Percentiles rank a stretch among this genome's conserved stretches.
phyloP scores from a whole-genome alignment of 1,139 yeast species.

The Yamadazyma membranifaciens region DNA sequence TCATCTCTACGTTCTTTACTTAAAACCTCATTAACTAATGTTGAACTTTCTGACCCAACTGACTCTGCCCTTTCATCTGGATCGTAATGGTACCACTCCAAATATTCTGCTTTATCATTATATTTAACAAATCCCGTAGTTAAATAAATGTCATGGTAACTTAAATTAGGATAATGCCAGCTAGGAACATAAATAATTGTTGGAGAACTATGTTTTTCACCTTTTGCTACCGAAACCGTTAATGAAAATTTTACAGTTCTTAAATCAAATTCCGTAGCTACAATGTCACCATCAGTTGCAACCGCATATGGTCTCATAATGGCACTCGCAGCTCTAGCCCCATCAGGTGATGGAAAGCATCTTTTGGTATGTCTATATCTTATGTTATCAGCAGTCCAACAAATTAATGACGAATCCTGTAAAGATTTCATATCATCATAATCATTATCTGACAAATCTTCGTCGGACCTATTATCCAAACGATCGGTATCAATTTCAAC shows the following conservation, averaged over 20 bases:
- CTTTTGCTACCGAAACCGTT: conserved; percentile 31
- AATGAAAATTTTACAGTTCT: conserved; percentile 45
- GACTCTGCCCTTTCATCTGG: conserved; percentile 3
- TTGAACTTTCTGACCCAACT: conserved; percentile 13
- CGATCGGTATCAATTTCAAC: conserved; percentile 8
- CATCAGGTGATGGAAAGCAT: conserved; percentile 51
- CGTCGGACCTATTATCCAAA: conserved; percentile 10
- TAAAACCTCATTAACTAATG: conserved; percentile 10
- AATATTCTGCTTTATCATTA: conserved; percentile 49
- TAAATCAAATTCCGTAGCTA: conserved; percentile 55
- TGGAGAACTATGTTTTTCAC: conserved; percentile 24
- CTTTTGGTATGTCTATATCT: conserved; percentile 22
- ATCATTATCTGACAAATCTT: conserved; percentile 14
- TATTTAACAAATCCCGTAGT: conserved; percentile 58
- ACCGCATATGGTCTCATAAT: conserved; percentile 71
- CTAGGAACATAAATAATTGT: conserved; percentile 68
- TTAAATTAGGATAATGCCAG: conserved; percentile 59
- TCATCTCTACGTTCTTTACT: conserved; percentile 19
- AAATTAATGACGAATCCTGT: conserved; percentile 17
- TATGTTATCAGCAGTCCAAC: conserved; percentile 25
- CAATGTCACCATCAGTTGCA: conserved; percentile 54
- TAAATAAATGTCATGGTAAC: conserved; percentile 41
- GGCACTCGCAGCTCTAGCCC: conserved; percentile 69
- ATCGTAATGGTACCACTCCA: conserved; percentile 68
- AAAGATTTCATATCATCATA: conserved; percentile 15